Evolutionary conservation across 345 rosid genomes (phyloP).

Genomic region (Citrus cavaleriei): DNA sequence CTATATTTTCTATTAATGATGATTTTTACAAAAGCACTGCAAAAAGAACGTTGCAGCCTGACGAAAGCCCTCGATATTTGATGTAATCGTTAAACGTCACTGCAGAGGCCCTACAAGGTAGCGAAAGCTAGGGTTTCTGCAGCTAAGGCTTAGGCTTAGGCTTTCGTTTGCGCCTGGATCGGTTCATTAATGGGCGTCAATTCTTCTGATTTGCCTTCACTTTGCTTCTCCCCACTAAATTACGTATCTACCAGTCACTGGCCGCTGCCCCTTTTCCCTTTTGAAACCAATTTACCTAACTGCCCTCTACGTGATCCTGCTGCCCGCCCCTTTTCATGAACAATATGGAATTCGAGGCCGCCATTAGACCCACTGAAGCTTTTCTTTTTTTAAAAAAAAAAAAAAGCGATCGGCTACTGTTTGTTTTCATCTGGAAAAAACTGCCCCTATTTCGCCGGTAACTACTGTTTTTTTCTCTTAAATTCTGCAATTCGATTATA

Average conservation of each 20-base stretch:
- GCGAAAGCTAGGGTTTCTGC: neutral
- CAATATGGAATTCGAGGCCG: neutral
- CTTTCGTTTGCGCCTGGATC: neutral
- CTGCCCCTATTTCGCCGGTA: too few relatives aligned
- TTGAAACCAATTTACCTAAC: neutral
- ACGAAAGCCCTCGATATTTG: slow-evolving; percentile 8
- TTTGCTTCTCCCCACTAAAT: neutral
- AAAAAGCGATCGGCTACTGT: too few relatives aligned
- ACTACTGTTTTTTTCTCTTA: too few relatives aligned
- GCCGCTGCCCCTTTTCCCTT: too few relatives aligned
- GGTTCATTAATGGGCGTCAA: slow-evolving; percentile 13
- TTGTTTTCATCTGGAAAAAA: too few relatives aligned
- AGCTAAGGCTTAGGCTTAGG: neutral
- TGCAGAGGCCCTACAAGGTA: neutral
- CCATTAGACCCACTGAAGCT: too few relatives aligned
- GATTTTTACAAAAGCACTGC: slow-evolving; percentile 6
- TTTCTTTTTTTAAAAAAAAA: too few relatives aligned
- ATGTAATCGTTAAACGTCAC: slow-evolving; percentile 14
- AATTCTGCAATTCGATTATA: too few relatives aligned
- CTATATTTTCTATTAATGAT: neutral
- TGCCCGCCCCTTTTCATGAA: neutral
- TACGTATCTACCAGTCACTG: neutral
- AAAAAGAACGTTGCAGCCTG: slow-evolving; percentile 31
- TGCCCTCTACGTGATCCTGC: slow-evolving; percentile 11
- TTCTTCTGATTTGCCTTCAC: neutral